Evolutionary conservation across 1,139 yeast species (phyloP).

Genomic region (Candida sp.): DNA sequence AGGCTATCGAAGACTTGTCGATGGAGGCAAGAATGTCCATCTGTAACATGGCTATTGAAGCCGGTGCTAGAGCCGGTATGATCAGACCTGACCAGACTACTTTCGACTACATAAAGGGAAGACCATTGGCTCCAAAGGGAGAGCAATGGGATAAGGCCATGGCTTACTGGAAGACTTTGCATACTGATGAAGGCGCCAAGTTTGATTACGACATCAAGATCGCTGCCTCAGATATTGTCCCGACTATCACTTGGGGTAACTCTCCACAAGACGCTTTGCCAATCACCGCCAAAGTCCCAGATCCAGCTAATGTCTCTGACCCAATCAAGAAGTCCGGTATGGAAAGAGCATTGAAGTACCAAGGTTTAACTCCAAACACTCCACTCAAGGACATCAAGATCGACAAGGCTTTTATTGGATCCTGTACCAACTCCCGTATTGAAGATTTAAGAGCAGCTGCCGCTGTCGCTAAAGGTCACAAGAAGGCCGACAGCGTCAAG

Average conservation of each 20-base stretch:
- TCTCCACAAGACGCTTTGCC: slow-evolving; percentile 99
- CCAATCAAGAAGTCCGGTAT: slow-evolving; percentile 83
- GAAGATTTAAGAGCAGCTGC: slow-evolving; percentile 98
- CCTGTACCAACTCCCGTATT: slow-evolving; percentile 97
- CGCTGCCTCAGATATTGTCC: slow-evolving; percentile 84
- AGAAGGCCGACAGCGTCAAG: slow-evolving; percentile 81
- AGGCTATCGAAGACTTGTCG: slow-evolving; percentile 84
- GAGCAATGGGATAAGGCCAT: slow-evolving; percentile 96
- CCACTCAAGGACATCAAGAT: slow-evolving; percentile 73
- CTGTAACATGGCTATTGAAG: slow-evolving; percentile 99
- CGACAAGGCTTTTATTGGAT: slow-evolving; percentile 97
- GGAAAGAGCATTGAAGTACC: slow-evolving; percentile 89
- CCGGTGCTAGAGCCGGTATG: slow-evolving; percentile 99
- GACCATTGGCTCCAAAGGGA: slow-evolving; percentile 95
- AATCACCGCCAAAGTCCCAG: slow-evolving; percentile 88
- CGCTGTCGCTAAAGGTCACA: slow-evolving; percentile 86
- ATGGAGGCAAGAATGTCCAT: slow-evolving; percentile 99
- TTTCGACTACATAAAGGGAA: slow-evolving; percentile 85
- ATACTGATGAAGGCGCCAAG: slow-evolving; percentile 86
- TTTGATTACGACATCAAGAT: slow-evolving; percentile 87
- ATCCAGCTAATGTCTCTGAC: slow-evolving; percentile 74
- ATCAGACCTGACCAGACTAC: slow-evolving; percentile 93
- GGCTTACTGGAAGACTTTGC: slow-evolving; percentile 85
- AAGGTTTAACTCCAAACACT: slow-evolving; percentile 87
- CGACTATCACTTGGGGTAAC: slow-evolving; percentile 99